These are phyloP conservation scores for Galium porrigens DNA, from an alignment of 305 asterid species.

Conservation along the genomic window DNA sequence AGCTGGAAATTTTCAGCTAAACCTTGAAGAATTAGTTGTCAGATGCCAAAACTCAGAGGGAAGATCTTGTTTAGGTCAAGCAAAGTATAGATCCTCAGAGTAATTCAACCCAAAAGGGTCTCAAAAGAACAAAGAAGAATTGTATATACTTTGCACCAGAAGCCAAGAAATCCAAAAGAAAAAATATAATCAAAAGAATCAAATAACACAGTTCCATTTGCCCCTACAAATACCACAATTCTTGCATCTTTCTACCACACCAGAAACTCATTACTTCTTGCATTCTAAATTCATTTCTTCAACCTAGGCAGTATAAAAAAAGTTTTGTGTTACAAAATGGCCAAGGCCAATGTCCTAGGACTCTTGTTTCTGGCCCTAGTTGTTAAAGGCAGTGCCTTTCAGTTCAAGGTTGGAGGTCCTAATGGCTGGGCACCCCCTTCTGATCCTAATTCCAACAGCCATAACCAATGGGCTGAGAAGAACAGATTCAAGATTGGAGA, in stretches of 20 bases:
- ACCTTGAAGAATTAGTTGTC: background rate
- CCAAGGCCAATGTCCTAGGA: slow-evolving; percentile 22
- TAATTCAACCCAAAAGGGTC: slow-evolving; percentile 14
- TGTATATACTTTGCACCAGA: slow-evolving; percentile 42
- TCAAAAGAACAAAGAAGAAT: slow-evolving; percentile 11
- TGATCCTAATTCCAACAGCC: slow-evolving; percentile 38
- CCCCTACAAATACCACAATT: slow-evolving; percentile 55
- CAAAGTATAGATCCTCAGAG: slow-evolving; percentile 41
- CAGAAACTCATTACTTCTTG: slow-evolving; percentile 11
- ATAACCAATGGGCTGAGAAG: slow-evolving; percentile 26
- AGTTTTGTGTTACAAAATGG: slow-evolving; percentile 26
- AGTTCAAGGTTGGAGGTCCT: slow-evolving; percentile 61
- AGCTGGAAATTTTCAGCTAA: background rate
- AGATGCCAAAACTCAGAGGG: slow-evolving; percentile 32
- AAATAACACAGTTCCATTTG: slow-evolving; percentile 21
- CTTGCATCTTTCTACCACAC: background rate
- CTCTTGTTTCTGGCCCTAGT: slow-evolving; percentile 26
- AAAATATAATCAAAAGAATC: slow-evolving; percentile 29
- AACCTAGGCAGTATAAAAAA: background rate
- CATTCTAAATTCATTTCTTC: background rate
- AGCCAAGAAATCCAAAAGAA: slow-evolving; percentile 36
- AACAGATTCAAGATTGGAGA: slow-evolving; percentile 24
- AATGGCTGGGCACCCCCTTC: slow-evolving; percentile 50
- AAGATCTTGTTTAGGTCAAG: slow-evolving; percentile 40
- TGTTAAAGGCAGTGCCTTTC: slow-evolving; percentile 31